Base-by-base conservation (phyloP, 345 rosid genomes). In the Gossypium herbaceum region DNA sequence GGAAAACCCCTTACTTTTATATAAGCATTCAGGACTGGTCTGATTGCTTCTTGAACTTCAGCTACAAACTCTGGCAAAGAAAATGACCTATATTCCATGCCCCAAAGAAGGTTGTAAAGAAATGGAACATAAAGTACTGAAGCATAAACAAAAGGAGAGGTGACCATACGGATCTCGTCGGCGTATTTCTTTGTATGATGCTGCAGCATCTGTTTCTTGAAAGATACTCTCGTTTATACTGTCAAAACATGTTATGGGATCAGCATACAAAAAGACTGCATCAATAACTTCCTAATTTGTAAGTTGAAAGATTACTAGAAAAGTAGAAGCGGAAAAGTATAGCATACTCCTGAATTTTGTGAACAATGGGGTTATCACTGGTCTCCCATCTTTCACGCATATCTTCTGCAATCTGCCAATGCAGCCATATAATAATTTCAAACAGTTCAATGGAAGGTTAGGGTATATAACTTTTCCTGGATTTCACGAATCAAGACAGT, bases 311-410 rank as follows among this genome's bases (percentile, higher is more conserved):
- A 54, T 19, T 12, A 60, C 63, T 19, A 68, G 55, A 20, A 60
- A 12, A 25, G 34, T 13, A 24, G 71, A 34, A 68, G 12, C 5
- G 54, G n/a, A 60, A 24, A 61, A 51, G 22, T 22, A 19, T 15
- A 1, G 48, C 89, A 70, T 89, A 96, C 97, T 96, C 98, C 79
- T 93, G 99, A 81, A 96, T 91, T 86, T 92, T 96, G 86, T 90
- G 94, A 73, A 93, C 97, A 75, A 96, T 84, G 47, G 97, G 97
- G 80, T 68, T 89, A 80, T 96, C 99, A 76, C 97, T 93, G 29
- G 98, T 96, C 79, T 96, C 99, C 99, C 98, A 93, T 86, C 85
- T 89, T 83, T 96, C 99, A 62, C 83, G 89, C 84, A 90, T 29
- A 76, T 93, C 99, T 79, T 93, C 99, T 34, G 97, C 97, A 79